Base-by-base conservation (phyloP, 495 filamentous ascomycete genomes). In the Annulohypoxylon nitens region DNA sequence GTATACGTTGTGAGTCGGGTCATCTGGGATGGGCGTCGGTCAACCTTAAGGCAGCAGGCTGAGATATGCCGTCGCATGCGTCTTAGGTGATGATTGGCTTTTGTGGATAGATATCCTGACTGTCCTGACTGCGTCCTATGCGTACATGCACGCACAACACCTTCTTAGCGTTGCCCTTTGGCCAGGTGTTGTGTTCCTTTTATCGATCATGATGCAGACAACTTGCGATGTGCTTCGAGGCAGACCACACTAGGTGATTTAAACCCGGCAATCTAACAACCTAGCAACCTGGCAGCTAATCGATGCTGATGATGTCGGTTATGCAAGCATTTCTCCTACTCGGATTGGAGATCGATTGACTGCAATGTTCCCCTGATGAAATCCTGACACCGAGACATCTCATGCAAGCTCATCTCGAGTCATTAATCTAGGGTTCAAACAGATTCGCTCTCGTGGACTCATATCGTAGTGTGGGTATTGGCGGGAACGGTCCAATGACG, bases 341-440 rank as follows among this genome's bases (percentile, higher is more conserved):
- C 55, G 66, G 48, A 70, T 66, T 66, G 39, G 61, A 50, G 54
- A 74, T 62, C 26, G 48, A 64, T 58, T 67, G 43, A 62, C 63
- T 63, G 53, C 53, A 58, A 64, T 71, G 62, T 20, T 71, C 63
- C 72, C 63, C 63, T 71, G 67, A 70, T 70, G 62, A 60, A 70
- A 74, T 74, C 62, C 67, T 74, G 67, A 70, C 67, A 70, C 67
- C 67, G 60, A 75, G 67, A 71, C 72, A 74, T 70, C 67, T 64
- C 67, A 71, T 71, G 72, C 72, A 64, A 60, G 67, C 64, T 64
- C 61, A 67, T 62, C 57, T 70, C 64, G 67, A 75, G 67, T 71
- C 72, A 75, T 70, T 45, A 57, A 64, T n/a, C 50, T 25, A 16
- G 64, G 55, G 61, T 33, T 54, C 39, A 64, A 48, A 67, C 51